These are phyloP conservation scores for Collariella sp. DNA, from an alignment of 495 filamentous ascomycete species.

Conservation along the genomic window DNA sequence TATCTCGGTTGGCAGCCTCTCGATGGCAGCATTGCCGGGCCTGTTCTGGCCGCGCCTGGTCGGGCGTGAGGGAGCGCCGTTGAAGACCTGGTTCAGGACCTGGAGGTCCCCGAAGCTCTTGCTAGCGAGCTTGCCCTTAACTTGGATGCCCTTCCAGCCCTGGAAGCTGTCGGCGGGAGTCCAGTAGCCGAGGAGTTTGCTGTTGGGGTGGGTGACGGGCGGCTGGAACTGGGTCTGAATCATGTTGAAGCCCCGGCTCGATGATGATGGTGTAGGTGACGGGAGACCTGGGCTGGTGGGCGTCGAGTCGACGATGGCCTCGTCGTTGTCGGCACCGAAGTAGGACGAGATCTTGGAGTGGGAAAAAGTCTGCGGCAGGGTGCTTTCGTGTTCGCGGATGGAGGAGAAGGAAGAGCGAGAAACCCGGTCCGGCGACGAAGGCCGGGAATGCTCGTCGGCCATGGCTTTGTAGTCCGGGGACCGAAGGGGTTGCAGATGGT, in stretches of 20 bases:
- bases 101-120: conserved; percentile 66
- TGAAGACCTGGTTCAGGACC: conserved; percentile 48
- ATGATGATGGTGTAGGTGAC: conserved; percentile 2
- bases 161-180: conserved; percentile 62
- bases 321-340: conserved; percentile 29
- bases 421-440: conserved; percentile 30
- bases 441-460: conserved; percentile 13
- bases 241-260: conserved; percentile 24
- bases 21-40: conserved; percentile 44
- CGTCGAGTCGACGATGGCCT: conserved; percentile 31
- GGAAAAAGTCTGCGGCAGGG: conserved; percentile 64
- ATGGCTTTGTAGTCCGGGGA: conserved; percentile 27
- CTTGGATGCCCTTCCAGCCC: conserved; percentile 63
- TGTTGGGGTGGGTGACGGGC: conserved; percentile 38
- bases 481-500: conserved; percentile 15
- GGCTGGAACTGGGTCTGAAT: conserved; percentile 42
- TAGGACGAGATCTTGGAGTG: conserved; percentile 56
- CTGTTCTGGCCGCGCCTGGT: conserved; percentile 21
- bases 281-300: conserved; percentile 12
- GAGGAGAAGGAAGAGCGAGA: conserved; percentile 50
- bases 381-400: conserved; percentile 43
- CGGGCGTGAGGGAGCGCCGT: conserved; percentile 28
- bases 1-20: conserved; percentile 62
- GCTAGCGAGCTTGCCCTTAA: conserved; percentile 57
- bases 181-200: conserved; percentile 50